Evolutionary conservation across 2,329 filamentous ascomycete species (phyloP), one percentile per base, ranked within the genome.

Genomic region (Orbilia ellipsospora): DNA sequence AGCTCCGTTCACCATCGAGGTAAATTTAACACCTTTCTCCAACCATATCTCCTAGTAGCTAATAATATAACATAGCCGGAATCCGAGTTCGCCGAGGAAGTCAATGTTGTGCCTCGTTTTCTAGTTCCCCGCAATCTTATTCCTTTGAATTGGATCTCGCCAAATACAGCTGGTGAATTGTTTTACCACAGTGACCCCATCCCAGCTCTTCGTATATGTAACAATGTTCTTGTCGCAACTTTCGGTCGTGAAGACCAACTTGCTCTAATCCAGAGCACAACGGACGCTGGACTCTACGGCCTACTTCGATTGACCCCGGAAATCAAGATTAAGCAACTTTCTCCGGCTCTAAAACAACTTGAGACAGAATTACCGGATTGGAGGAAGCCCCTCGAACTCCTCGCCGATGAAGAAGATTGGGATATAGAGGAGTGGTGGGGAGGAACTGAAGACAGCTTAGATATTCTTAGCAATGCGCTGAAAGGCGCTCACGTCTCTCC

Each of bases 341-440:
- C 36, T 51, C 18, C 52, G 4, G 51, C 60, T 6, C 52, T 57
- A 57, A 59, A 61, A 26, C 31, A 65, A n/a, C n/a, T 40, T 48
- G 18, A 44, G 3, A 3, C 15, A 45, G 55, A 59, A 26, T 4
- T 16, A 3, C 40, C 3, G 1, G 6, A 40, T 4, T 7, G n/a
- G 31, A 40, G 2, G 12, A 56, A n/a, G 28, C 36, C 36, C 4
- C 16, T 28, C 23, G 52, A 64, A 42, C 48, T 40, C 12, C 16
- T 64, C 12, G 26, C 31, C 6, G 62, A 67, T 8, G 54, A 20
- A 8, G 4, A 18, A 18, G 51, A 75, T 12, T 48, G 51, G 28
- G 64, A 65, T 16, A 4, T 52, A 12, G 72, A 75, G 16, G 64
- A 60, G 12, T 75, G 72, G 72, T 69, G 64, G 72, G 64, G 31